Evolutionary conservation across 2,329 filamentous ascomycete species (phyloP).

Genomic region (Tolypocladium inflatum): DNA sequence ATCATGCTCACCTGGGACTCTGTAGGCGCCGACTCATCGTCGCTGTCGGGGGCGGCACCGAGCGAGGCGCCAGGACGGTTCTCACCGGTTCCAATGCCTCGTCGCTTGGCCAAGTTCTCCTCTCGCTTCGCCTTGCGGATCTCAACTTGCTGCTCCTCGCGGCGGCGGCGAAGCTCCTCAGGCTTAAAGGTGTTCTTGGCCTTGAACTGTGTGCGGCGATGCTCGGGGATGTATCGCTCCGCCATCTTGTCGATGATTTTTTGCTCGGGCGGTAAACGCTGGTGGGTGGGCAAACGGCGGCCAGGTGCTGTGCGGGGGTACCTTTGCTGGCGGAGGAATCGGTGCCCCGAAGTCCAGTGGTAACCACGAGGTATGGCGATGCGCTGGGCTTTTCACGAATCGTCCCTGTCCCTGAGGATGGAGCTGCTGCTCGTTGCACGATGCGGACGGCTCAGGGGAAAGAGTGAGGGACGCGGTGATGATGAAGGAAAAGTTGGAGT

Average conservation of each 20-base stretch:
- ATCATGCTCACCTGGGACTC: conserved; percentile 73
- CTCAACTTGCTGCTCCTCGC: conserved; percentile 98
- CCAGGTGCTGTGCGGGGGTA: conserved; percentile 1
- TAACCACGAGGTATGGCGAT: not conserved
- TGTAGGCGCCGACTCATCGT: conserved; percentile 90
- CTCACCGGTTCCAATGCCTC: conserved; percentile 80
- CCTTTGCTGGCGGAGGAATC: conserved; percentile 6
- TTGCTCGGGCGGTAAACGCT: conserved; percentile 8
- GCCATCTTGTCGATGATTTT: conserved; percentile 60
- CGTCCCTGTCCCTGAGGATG: not conserved
- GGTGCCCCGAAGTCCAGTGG: not conserved
- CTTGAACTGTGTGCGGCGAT: conserved; percentile 99
- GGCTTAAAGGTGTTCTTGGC: conserved; percentile 99
- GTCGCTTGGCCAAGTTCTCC: conserved; percentile 96
- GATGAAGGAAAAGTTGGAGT: conserved; percentile 1
- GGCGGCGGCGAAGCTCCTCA: conserved; percentile 94
- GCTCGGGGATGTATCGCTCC: conserved; percentile 98
- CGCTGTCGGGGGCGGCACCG: conserved; percentile 86
- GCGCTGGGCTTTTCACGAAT: not conserved
- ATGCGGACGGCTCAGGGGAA: not conserved
- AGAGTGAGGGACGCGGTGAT: not conserved
- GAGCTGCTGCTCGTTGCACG: not conserved
- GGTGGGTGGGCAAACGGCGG: conserved; percentile 2
- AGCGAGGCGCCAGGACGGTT: conserved; percentile 72
- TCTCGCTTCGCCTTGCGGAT: conserved; percentile 98